Base-by-base conservation (phyloP, 31 red algal genomes). In the Odonthalia washingtoniensis region DNA sequence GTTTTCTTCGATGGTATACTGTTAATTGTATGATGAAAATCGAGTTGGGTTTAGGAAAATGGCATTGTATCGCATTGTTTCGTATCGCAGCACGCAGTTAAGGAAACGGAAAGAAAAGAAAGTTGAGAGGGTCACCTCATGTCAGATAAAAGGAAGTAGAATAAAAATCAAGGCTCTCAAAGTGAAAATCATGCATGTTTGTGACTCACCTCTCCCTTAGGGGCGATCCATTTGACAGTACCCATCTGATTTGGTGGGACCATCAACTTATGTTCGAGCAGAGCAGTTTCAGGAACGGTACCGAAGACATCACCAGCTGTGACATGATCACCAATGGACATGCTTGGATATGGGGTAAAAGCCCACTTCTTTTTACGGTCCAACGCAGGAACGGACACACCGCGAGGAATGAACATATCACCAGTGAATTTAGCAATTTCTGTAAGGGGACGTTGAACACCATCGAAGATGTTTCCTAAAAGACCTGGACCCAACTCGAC, bases 401-500 rank as follows among this genome's bases (percentile, higher is more conserved):
- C 98, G 69, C 95, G 87, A 27, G 95, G 95, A 45, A 99, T 97
- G 80, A 99, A 99, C 89, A 99, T 93, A 38, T 91, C 89, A 33
- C 86, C 87, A 9, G 95, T 95, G 21, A 62, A 70, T 33, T 82
- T 12, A 37, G 98, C 98, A 82, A 99, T 97, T 42, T 89, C 89
- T 87, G 97, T 82, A 33, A 99, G 73, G 5, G 98, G 98, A 80
- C 93, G 91, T 82, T 97, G 95, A 3, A 99, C 95, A 26, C 98
- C 98, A 89, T 99, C 98, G 49, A 99, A 96, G 65, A 99, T 97
- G 72, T 93, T 96, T 33, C 90, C 93, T 40, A 99, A 74, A 40
- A 99, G 91, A 61, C 98, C 98, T 6, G 98, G 98, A 28, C 98
- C 98, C 26, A 99, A 91, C 92, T 99, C 98, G 42, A 97, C 98